These are phyloP conservation scores for Huntiella abstrusa DNA, from an alignment of 2,329 filamentous ascomycete genomes.

Conservation along the genomic window DNA sequence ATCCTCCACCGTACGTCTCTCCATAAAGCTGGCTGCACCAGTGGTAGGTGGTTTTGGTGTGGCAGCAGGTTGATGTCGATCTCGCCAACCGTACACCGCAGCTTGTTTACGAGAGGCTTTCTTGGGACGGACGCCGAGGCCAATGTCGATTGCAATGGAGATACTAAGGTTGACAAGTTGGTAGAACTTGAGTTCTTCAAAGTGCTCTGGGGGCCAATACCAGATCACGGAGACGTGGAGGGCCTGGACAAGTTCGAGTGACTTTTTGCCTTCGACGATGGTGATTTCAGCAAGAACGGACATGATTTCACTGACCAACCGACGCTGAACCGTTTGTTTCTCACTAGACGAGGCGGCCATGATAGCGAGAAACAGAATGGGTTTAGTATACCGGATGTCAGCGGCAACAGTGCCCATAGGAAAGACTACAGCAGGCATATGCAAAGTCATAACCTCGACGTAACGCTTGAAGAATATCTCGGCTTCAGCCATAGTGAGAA, in stretches of 20 bases:
- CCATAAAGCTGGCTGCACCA: conserved; percentile 9
- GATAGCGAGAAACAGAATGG: conserved; percentile 51
- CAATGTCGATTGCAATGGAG: conserved; percentile 68
- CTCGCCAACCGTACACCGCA: neutral
- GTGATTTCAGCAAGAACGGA: conserved; percentile 55
- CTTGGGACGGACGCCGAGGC: conserved; percentile 40
- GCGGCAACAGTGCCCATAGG: conserved; percentile 31
- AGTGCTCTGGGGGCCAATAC: conserved; percentile 69
- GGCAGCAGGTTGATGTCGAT: neutral
- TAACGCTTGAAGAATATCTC: conserved; percentile 38
- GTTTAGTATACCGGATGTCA: conserved; percentile 38
- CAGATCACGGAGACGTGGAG: conserved; percentile 59
- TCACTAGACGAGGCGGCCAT: conserved; percentile 47
- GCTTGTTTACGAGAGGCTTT: neutral
- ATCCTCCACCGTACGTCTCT: conserved; percentile 13
- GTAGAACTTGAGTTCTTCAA: conserved; percentile 79
- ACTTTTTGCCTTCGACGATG: conserved; percentile 60
- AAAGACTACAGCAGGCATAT: conserved; percentile 45
- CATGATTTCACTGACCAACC: conserved; percentile 50
- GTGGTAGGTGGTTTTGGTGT: neutral
- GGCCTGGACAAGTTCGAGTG: conserved; percentile 64
- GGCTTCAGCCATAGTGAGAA: conserved; percentile 37
- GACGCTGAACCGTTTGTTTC: conserved; percentile 34
- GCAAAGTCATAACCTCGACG: conserved; percentile 37
- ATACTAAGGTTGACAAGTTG: conserved; percentile 67